phyloP scores from a whole-genome alignment of 495 filamentous ascomycete genomes.

The Neurospora hispaniola region DNA sequence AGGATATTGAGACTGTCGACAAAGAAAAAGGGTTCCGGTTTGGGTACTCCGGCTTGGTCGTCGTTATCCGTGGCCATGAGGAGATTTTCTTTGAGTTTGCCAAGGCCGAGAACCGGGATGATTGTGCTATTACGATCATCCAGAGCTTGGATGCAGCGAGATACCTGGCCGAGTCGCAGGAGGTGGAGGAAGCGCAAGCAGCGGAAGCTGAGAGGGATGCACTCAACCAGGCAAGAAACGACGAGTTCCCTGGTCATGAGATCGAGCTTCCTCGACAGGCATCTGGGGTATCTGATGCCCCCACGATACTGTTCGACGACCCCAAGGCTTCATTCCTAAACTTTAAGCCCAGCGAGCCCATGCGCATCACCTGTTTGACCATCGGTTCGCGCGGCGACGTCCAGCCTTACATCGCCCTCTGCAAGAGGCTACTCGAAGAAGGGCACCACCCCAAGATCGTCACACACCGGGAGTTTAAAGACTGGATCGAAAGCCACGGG shows the following conservation, averaged over 20 bases:
- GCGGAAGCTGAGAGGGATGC: conserved; percentile 76
- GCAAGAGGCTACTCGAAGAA: conserved; percentile 79
- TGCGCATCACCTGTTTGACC: conserved; percentile 87
- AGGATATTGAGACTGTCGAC: conserved; percentile 85
- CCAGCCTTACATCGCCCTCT: conserved; percentile 93
- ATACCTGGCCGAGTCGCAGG: conserved; percentile 65
- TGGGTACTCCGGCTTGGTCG: conserved; percentile 81
- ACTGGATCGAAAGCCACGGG: conserved; percentile 81
- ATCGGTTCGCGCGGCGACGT: conserved; percentile 95
- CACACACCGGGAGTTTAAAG: conserved; percentile 80
- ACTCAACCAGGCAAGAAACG: conserved; percentile 65
- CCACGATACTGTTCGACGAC: conserved; percentile 83
- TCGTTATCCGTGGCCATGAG: conserved; percentile 88
- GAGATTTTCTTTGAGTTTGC: conserved; percentile 96
- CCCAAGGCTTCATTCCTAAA: conserved; percentile 84
- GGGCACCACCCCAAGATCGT: conserved; percentile 84
- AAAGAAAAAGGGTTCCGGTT: conserved; percentile 94
- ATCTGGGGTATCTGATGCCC: conserved; percentile 41
- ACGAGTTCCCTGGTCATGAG: conserved; percentile 48
- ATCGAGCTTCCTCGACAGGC: conserved; percentile 44
- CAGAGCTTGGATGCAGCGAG: conserved; percentile 62
- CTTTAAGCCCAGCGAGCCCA: conserved; percentile 76
- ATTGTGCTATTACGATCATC: conserved; percentile 74
- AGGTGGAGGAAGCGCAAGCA: conserved; percentile 59
- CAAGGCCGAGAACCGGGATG: conserved; percentile 65